These are phyloP conservation scores for carrot (Daucus carota) DNA, from an alignment of 129 eudicot species.

Conservation along the genomic window DNA sequence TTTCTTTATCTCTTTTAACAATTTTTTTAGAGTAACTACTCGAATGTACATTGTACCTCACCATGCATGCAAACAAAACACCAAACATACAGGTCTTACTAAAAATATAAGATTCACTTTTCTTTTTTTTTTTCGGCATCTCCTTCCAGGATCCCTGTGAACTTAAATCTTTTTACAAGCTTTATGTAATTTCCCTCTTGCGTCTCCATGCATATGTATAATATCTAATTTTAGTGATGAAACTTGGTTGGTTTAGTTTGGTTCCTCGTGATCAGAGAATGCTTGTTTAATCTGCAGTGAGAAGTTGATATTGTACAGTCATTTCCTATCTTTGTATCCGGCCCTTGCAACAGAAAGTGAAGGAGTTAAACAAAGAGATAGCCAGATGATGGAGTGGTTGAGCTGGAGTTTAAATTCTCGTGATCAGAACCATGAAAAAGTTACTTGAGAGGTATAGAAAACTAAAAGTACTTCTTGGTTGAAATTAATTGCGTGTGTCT, in stretches of 20 bases:
- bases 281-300: background rate
- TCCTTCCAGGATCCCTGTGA: slow-evolving; percentile 13
- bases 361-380: background rate
- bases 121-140: background rate
- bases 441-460: background rate
- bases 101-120: background rate
- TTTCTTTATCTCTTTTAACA: no score
- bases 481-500: background rate
- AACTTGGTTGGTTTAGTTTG: slow-evolving; percentile 2
- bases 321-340: background rate
- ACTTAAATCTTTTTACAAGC: background rate
- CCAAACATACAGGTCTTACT: background rate
- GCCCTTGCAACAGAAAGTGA: background rate
- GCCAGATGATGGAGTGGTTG: background rate
- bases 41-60: no score
- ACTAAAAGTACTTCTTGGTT: background rate
- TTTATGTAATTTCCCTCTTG: background rate
- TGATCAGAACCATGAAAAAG: background rate
- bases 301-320: background rate
- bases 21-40: no score
- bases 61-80: no score
- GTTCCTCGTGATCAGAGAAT: slow-evolving; percentile 7
- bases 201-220: background rate
- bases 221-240: no score
- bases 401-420: slow-evolving; percentile 1